These are phyloP conservation scores for Prunus campanulata DNA, from an alignment of 306 rosid genomes.

Conservation along the genomic window DNA sequence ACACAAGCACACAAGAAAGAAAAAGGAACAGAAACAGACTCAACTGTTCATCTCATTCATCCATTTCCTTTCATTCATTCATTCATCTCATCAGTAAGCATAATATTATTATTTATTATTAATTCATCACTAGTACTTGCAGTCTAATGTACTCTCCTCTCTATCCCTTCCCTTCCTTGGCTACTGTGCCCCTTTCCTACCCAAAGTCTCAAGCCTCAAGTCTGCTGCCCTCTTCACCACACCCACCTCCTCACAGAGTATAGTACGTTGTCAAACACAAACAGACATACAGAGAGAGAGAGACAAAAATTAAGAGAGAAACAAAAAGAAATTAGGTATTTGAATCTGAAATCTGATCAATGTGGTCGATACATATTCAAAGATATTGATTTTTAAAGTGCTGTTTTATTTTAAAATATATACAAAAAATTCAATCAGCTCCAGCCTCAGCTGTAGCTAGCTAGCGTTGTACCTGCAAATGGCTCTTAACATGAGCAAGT, in stretches of 20 bases:
- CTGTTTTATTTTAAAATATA: too few species aligned
- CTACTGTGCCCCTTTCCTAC: slow-evolving; percentile 53
- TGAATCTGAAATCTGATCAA: too few species aligned
- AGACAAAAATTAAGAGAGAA: neutral
- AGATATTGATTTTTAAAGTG: too few species aligned
- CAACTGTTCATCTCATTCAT: slow-evolving; percentile 45
- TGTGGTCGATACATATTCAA: too few species aligned
- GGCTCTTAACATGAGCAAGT: slow-evolving; percentile 96
- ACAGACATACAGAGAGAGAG: neutral
- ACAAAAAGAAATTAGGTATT: too few species aligned
- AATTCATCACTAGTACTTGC: slow-evolving; percentile 6
- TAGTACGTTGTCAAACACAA: slow-evolving; percentile 5
- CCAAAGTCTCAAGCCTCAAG: slow-evolving; percentile 19
- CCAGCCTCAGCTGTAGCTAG: neutral
- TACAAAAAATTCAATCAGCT: too few species aligned
- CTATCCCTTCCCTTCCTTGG: slow-evolving; percentile 44
- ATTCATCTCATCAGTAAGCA: neutral
- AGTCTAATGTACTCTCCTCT: neutral
- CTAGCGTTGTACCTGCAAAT: slow-evolving; percentile 67
- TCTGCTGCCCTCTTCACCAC: slow-evolving; percentile 19
- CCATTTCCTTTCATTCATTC: slow-evolving; percentile 29
- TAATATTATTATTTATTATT: neutral
- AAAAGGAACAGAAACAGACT: slow-evolving; percentile 29
- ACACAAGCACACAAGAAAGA: too few species aligned
- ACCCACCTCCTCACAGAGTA: too few species aligned